Evolutionary conservation across 257 asterid species (phyloP), one percentile per base, ranked within the genome.

Genomic region (Solanum virginianum): DNA sequence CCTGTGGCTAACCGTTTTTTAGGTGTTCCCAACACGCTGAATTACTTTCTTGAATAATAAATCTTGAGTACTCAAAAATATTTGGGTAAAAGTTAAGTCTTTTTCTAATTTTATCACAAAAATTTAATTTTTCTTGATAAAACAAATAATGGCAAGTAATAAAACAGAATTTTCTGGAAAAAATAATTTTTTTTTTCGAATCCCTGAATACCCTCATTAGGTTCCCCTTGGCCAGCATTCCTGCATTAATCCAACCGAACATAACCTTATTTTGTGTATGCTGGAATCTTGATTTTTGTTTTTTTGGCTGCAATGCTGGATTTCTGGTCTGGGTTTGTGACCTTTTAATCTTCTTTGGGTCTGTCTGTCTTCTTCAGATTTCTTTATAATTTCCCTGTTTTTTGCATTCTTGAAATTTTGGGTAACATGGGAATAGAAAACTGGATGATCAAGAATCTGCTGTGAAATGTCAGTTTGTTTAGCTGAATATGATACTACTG

Each of bases 261-360:
- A 80, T 88, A 80, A n/a, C 57, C 7, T 22, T 59, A 47, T 72
- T 53, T 74, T 87, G 29, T 75, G 69, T 63, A 85, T 82, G 86
- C 85, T 81, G 60, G 14, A 43, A 70, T 62, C 49, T 20, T 57
- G 54, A 63, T 14, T 41, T 75, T n/a, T 26, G 41, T 57, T 63
- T 82, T 54, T 74, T 63, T 55, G 55, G 84, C n/a, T 84, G 54
- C 71, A 56, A 86, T 86, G 90, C 84, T 47, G 85, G 86, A 77
- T 81, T 84, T 88, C 88, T 88, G 87, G 88, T 85, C 85, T 77
- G 77, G 84, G 88, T 8, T 79, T 85, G 57, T 81, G 29, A 39
- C 7, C n/a, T 83, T 80, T 17, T 26, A 74, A n/a, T 59, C 63
- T 57, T 57, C 63, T 18, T 18, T 36, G 41, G 41, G 41, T 36